Base-by-base conservation (phyloP, 2,329 filamentous ascomycete species). In the Bretziella fagacearum region DNA sequence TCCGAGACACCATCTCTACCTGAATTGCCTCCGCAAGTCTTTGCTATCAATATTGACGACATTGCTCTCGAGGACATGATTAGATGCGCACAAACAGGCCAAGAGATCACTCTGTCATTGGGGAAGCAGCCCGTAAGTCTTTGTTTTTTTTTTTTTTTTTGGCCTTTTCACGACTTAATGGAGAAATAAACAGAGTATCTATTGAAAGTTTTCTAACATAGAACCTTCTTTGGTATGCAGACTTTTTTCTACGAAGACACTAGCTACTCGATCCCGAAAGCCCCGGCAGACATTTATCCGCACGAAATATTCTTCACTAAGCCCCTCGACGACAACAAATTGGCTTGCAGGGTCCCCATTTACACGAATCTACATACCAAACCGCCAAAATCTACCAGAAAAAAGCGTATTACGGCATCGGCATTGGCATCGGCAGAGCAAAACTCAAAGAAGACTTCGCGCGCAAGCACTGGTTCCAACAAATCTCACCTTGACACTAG, bases 31-130 rank as follows among this genome's bases (percentile, higher is more conserved):
- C 62, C 65, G 25, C 72, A 77, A 55, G 71, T 70, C 26, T 73
- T 79, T 56, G 67, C 71, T 52, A 61, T 80, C 48, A 68, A 64
- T n/a, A 60, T 80, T 52, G 68, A 64, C 54, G 69, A 77, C 57
- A 64, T 63, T 56, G 64, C 75, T 44, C 70, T 80, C 55, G 71
- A 77, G 57, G 67, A 73, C 52, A 72, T 80, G 69, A 77, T 80
- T 54, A 66, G 66, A 58, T 73, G 70, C 55, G 67, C 73, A 32
- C 69, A 70, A 55, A 66, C 68, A 62, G 73, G 73, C 44, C 66
- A 72, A 47, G 63, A 68, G 39, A 66, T 79, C 46, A 65, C 73
- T 55, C 62, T 80, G 55, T 67, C 70, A 4, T 59, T 80, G 52
- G 76, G 76, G 33, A 65, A 63, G 55, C 66, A 61, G 54, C 75